Evolutionary conservation across 202 grass and related monocot species (phyloP).

Genomic region (Zoysia matrella): DNA sequence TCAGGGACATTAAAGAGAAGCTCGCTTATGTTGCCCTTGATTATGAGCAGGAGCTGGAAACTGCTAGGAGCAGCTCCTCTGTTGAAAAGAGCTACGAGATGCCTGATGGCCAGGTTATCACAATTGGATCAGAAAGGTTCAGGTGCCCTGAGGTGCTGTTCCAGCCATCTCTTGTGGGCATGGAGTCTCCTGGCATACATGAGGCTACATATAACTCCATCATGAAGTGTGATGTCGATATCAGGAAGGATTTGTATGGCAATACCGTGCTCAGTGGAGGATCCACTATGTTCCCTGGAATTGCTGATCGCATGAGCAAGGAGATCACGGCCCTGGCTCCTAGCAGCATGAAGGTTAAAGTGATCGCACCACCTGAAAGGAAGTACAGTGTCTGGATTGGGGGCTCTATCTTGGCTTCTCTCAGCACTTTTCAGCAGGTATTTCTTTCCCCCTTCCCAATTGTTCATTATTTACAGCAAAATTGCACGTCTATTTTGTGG

Average conservation of each 20-base stretch:
- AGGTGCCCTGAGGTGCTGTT: constrained; percentile 90
- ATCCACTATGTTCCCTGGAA: neutral
- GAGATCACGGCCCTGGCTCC: constrained; percentile 80
- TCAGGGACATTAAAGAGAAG: too few species aligned
- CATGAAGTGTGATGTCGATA: too few species aligned
- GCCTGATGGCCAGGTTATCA: constrained; percentile 87
- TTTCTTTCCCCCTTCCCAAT: neutral
- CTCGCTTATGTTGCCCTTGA: too few species aligned
- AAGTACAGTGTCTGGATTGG: constrained; percentile 98
- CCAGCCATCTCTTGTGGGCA: constrained; percentile 83
- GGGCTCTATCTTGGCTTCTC: constrained; percentile 87
- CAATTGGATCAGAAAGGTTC: constrained; percentile 80
- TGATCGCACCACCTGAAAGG: constrained; percentile 85
- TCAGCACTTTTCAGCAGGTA: constrained; percentile 98
- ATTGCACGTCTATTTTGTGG: neutral
- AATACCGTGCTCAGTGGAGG: too few species aligned
- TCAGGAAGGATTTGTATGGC: too few species aligned
- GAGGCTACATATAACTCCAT: constrained; percentile 14
- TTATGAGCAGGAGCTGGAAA: too few species aligned
- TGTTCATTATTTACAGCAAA: neutral
- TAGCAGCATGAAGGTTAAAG: constrained; percentile 92
- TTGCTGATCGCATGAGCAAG: constrained; percentile 88
- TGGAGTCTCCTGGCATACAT: constrained; percentile 86
- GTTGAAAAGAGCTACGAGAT: constrained; percentile 94
- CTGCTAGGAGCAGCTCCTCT: constrained; percentile 29